Evolutionary conservation across 225 moss, liverwort and hornwort species (phyloP), one percentile per base, ranked within the genome.

Genomic region (Pseudoscleropodium purum): DNA sequence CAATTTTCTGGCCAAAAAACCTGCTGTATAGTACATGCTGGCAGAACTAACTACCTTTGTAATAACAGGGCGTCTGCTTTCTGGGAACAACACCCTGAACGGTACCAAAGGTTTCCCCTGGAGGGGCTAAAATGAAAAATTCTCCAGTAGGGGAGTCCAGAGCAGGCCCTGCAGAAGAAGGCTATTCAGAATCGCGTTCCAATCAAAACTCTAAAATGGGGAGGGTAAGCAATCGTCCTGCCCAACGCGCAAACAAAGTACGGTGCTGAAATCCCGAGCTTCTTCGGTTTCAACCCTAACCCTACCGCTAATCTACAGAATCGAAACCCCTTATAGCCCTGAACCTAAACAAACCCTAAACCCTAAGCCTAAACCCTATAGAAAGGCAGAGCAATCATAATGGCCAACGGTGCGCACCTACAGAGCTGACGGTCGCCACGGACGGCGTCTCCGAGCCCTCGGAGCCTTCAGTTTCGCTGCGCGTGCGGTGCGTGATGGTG

Each of bases 391-490:
- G 65, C 66, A 88, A 61, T 88, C 84, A 89, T 78, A 86, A 77
- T 81, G 90, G 88, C 92, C 92, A 92, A 88, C 49, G 82, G 75
- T 87, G 94, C 92, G 92, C 93, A 95, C 93, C 93, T 93, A 92
- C 87, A 37, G 93, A 92, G 87, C 93, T 92, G 87, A 93, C 80
- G 69, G 90, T 93, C 37, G 80, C 93, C 61, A 89, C 56, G 43
- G 95, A 95, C 24, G 90, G 93, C 49, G 96, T 90, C 87, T 97
- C 97, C 13, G 96, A 96, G 89, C 90, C 93, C 33, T 97, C 96
- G 27, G 97, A 95, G 76, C 94, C 95, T 89, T 98, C 98, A 13
- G 95, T 94, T 85, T 95, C 96, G 64, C 96, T 96, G 62, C 92
- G 85, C 37, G 91, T 91, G 64, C 89, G 87, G 82, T 93, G 92